Evolutionary conservation across 306 rosid species (phyloP), one percentile per base, ranked within the genome.

Genomic region (Trifolium pratense): DNA sequence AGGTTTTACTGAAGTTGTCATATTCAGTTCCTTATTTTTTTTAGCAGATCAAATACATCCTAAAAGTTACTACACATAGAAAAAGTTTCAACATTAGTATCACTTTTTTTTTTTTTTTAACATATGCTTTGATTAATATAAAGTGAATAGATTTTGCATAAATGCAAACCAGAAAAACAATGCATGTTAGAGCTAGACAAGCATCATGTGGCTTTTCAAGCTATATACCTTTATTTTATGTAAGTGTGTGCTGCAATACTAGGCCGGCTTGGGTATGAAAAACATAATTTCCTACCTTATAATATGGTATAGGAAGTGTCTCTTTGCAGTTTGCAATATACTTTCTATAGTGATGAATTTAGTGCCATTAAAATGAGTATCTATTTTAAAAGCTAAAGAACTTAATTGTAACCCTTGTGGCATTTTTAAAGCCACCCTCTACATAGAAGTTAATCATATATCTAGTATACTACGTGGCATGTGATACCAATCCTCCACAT

Each of bases 321-420:
- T 46, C 63, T 68, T 77, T 48, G 70, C 60, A 59, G 34, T 68
- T 77, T 48, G 70, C 60, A 59, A 34, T 31, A 45, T 55, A 14
- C 40, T 76, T 76, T 58, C 31, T 53, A 58, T 58, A 37, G 26
- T 51, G 14, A 75, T 58, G 53, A 64, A 34, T 64, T 62, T 34
- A 25, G 43, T 42, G 21, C 37, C 43, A 48, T 11, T 34, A 5
- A 74, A 63, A 55, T 49, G 13, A 14, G 17, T 20, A 65, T 25
- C 18, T 43, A 20, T 31, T 64, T 62, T 39, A 10, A 63, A 63
- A 37, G 10, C 16, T 37, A 63, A 63, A 37, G 31, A 5, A 16
- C 31, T 36, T 61, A 18, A 63, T 37, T 62, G 13, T 10, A 62
- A 62, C 46, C 68, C 48, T 62, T 18, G 7, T 20, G 37, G 7